These are phyloP conservation scores for Aspergillus luchuensis DNA, from an alignment of 2,329 filamentous ascomycete species.

Conservation along the genomic window DNA sequence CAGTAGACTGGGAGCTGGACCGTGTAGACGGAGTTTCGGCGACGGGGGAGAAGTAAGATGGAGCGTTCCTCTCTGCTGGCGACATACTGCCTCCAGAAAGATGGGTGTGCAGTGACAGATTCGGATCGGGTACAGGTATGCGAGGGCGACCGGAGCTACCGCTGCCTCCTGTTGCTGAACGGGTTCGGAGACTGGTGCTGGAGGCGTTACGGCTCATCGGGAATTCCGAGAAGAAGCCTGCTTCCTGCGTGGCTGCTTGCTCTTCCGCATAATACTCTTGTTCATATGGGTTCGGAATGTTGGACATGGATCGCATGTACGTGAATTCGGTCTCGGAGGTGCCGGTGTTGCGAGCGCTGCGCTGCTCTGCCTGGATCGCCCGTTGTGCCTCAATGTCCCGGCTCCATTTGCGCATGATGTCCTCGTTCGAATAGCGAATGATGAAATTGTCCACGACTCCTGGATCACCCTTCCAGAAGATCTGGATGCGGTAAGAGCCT, in stretches of 20 bases:
- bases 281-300: constrained; percentile 80
- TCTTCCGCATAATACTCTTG: constrained; percentile 60
- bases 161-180: constrained; percentile 71
- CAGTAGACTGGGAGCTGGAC: constrained; percentile 58
- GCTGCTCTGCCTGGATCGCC: constrained; percentile 56
- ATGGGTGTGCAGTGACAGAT: constrained; percentile 70
- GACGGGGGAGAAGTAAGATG: constrained; percentile 92
- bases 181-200: constrained; percentile 71
- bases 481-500: constrained; percentile 94
- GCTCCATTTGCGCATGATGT: constrained; percentile 91
- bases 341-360: constrained; percentile 53
- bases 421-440: constrained; percentile 89
- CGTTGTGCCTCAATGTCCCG: constrained; percentile 75
- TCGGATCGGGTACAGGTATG: constrained; percentile 66
- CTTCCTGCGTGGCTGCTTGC: constrained; percentile 43
- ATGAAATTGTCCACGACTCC: constrained; percentile 96
- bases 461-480: constrained; percentile 97
- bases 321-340: constrained; percentile 73
- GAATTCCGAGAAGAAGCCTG: constrained; percentile 50
- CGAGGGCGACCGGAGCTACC: constrained; percentile 58
- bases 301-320: constrained; percentile 70
- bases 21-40: constrained; percentile 66
- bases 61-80: constrained; percentile 64
- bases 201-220: constrained; percentile 68
- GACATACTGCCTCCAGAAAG: constrained; percentile 57